phyloP scores from a whole-genome alignment of 345 rosid species.

The Brassica juncea region DNA sequence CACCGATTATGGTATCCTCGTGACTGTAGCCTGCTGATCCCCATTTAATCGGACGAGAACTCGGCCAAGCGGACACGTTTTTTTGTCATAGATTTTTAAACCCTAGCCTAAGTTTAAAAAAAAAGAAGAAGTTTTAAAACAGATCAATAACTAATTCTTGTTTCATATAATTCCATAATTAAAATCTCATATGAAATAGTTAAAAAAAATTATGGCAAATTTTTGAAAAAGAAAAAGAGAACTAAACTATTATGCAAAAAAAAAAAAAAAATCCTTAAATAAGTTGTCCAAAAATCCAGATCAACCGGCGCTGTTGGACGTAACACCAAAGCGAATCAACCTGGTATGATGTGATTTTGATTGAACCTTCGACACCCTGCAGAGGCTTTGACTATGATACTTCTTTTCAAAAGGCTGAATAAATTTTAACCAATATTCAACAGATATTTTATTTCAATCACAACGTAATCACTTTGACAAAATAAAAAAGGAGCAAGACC shows the following conservation, averaged over 20 bases:
- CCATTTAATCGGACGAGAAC: too few species aligned
- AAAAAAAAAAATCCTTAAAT: neutral
- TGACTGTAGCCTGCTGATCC: too few species aligned
- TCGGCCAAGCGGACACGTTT: too few species aligned
- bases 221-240: too few species aligned
- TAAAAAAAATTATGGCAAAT: too few species aligned
- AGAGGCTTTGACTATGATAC: neutral
- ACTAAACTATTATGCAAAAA: neutral
- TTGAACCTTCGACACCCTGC: neutral
- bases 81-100: too few species aligned
- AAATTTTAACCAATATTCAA: neutral
- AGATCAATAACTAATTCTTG: too few species aligned
- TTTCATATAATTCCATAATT: too few species aligned
- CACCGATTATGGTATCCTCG: too few species aligned
- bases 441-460: neutral
- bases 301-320: neutral
- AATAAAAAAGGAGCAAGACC: neutral
- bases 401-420: neutral
- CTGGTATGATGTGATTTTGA: neutral
- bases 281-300: neutral
- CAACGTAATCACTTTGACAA: neutral
- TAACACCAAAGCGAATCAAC: neutral
- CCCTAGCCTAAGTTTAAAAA: too few species aligned
- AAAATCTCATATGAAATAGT: too few species aligned
- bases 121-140: too few species aligned